Conservation (phyloP, 208 protist genomes). For the Sergeia podlipaevii region DNA sequence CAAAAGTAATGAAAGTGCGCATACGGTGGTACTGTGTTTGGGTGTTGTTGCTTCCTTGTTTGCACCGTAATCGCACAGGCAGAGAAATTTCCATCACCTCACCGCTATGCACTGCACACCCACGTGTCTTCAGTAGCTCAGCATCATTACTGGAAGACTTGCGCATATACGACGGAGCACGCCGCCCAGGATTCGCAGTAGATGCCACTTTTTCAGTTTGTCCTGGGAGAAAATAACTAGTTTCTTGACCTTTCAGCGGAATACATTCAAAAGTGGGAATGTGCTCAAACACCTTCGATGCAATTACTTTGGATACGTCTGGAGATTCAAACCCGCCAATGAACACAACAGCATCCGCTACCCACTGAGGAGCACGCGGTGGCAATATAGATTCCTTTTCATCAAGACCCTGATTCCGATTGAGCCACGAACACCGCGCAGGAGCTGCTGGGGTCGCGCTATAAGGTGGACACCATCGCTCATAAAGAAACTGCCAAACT, state of each 20-base stretch:
- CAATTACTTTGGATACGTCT: constrained; percentile 40
- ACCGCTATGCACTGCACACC: constrained; percentile 19
- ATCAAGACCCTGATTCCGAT: background rate
- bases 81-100: constrained; percentile 62
- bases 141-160: constrained; percentile 12
- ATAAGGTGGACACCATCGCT: background rate
- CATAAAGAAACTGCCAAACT: background rate
- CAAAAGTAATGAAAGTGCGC: constrained; percentile 42
- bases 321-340: constrained; percentile 54
- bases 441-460: background rate
- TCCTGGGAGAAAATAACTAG: too few relatives aligned
- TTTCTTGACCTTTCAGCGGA: too few relatives aligned
- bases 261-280: too few relatives aligned
- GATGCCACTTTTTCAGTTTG: background rate
- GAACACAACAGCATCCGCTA: constrained; percentile 56
- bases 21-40: constrained; percentile 2
- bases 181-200: background rate
- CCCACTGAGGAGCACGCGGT: constrained; percentile 8
- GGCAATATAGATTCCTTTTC: background rate
- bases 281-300: constrained; percentile 25
- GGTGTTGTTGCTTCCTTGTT: too few relatives aligned
- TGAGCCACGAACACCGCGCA: background rate
- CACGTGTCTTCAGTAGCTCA: constrained; percentile 8
- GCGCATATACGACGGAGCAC: constrained; percentile 9
- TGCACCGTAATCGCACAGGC: too few relatives aligned